Conservation (phyloP, 345 rosid genomes). For the Brassica cretica region DNA sequence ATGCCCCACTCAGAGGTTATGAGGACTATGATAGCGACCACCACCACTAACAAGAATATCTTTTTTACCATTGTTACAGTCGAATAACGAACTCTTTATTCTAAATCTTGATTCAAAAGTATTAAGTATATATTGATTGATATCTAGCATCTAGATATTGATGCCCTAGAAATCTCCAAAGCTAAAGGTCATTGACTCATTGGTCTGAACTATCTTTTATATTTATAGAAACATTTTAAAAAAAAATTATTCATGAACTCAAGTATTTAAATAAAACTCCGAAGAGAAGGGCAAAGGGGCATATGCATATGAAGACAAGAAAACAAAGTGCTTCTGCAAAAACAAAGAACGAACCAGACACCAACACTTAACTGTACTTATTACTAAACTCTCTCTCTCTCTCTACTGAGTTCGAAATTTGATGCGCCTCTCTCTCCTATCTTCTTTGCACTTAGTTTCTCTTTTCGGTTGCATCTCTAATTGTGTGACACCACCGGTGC, state of each 20-base stretch:
- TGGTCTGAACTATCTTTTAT: background rate
- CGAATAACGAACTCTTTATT: background rate
- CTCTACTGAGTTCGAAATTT: constrained; percentile 20
- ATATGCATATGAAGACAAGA: constrained; percentile 26
- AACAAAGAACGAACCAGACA: constrained; percentile 1
- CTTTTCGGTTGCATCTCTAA: constrained; percentile 3
- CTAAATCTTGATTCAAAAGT: background rate
- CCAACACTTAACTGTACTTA: background rate
- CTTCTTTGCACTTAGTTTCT: constrained; percentile 4
- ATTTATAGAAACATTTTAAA: background rate
- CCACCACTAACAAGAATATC: background rate
- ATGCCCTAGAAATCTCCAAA: constrained; percentile 16
- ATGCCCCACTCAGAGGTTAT: constrained; percentile 13
- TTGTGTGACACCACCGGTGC: background rate
- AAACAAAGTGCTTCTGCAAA: constrained; percentile 13
- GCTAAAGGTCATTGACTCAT: constrained; percentile 15
- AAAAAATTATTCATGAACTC: background rate
- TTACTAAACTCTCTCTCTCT: background rate
- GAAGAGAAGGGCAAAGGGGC: background rate
- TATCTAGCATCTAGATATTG: constrained; percentile 4
- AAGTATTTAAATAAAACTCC: background rate
- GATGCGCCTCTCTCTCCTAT: constrained; percentile 29
- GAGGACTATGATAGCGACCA: constrained; percentile 11
- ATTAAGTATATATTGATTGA: background rate
- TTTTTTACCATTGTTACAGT: background rate